Conservation (phyloP, 2,329 filamentous ascomycete genomes). For the Ophiostoma perfectum region DNA sequence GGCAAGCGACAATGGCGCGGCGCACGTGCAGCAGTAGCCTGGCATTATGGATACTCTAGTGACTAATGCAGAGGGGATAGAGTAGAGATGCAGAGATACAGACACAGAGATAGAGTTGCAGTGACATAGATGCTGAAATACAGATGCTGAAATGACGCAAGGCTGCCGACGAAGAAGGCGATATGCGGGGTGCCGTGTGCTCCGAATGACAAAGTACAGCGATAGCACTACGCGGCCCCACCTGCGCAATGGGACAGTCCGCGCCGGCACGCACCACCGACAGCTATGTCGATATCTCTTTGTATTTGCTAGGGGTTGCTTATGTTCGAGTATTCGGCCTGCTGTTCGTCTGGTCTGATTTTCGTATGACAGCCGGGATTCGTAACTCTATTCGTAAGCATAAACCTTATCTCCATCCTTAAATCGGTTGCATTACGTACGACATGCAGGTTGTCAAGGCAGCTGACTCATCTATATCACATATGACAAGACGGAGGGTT, state of each 20-base stretch:
- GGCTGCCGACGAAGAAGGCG: neutral
- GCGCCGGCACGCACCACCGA: neutral
- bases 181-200: neutral
- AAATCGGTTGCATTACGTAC: neutral
- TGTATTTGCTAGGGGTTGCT: no score
- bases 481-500: no score
- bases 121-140: neutral
- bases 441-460: neutral
- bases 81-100: no score
- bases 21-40: constrained; percentile 61
- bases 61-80: neutral
- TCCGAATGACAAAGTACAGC: neutral
- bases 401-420: neutral
- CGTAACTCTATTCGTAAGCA: neutral
- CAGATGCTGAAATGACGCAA: neutral
- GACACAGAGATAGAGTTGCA: no score
- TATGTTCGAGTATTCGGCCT: no score
- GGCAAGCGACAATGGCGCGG: constrained; percentile 49
- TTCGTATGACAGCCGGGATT: no score
- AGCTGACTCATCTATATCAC: no score
- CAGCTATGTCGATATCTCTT: neutral
- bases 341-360: no score
- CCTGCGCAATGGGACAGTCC: neutral
- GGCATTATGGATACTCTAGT: neutral
- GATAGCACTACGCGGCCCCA: neutral